Base-by-base conservation (phyloP, 1,284 basidiomycete species). In the Boletellus deceptivus region DNA sequence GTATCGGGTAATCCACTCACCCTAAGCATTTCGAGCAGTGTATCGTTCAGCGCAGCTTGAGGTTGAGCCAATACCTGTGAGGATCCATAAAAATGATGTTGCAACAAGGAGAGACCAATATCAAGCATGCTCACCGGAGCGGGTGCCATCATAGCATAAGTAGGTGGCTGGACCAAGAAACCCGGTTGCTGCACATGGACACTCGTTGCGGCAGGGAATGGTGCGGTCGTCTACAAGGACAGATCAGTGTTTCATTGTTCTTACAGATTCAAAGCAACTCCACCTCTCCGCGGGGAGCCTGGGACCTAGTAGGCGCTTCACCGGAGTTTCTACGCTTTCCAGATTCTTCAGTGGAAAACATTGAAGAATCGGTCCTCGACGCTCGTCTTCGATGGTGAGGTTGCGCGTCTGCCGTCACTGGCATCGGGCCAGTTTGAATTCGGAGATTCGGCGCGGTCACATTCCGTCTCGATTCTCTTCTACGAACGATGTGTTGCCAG, bases 11-110 rank as follows among this genome's bases (percentile, higher is more conserved):
- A 17, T n/a, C 8, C 7, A 34, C 44, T 55, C 20, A 53, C 52
- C 35, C 46, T 53, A 10, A 53, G 2, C 11, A 53, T 39, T 39
- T 53, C 53, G 24, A 53, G 31, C 8, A 53, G 10, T 6, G 18
- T 16, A 14, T 51, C 52, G 9, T 53, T n/a, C 11, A 51, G 13
- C 29, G 24, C 52, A 11, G 14, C 18, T 11, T 55, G 53, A 24
- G 25, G 40, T 11, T 39, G 53, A 25, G 35, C 0, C 0, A 20
- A 7, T 4, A 25, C 8, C 53, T 55, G n/a, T 31, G 11, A 34
- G 3, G 11, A 34, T 2, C 2, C 22, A 22, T 42, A 3, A 8
- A 29, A 34, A 27, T 33, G 20, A 34, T 7, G 4, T 36, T 7
- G 11, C 29, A 34, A 35, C 36, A 3, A 5, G 10, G n/a, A 40